Conservation (phyloP, 768 basidiomycete genomes). For the Boletus subparvulus region DNA sequence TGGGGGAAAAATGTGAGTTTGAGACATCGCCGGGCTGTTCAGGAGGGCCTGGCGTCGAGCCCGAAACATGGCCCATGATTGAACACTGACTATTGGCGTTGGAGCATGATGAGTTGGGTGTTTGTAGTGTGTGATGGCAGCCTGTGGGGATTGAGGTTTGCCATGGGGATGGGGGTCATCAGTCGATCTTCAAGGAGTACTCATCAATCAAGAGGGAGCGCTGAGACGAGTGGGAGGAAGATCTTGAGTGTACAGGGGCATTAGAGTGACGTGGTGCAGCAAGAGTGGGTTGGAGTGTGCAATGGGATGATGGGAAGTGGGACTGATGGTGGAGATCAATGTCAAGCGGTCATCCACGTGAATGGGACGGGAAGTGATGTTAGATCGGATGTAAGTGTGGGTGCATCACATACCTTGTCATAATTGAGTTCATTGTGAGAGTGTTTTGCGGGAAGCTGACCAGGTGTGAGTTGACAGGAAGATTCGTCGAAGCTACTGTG, state of each 20-base stretch:
- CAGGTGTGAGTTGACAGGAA: slow-evolving; percentile 24
- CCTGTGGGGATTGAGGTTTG: slow-evolving; percentile 30
- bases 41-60: slow-evolving; percentile 26
- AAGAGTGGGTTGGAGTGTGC: slow-evolving; percentile 8
- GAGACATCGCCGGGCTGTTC: slow-evolving; percentile 42
- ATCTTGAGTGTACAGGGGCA: slow-evolving; percentile 19
- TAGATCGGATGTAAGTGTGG: background rate
- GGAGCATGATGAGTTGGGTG: slow-evolving; percentile 22
- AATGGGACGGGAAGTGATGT: slow-evolving; percentile 7
- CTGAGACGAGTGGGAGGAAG: slow-evolving; percentile 36
- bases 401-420: slow-evolving; percentile 11
- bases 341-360: slow-evolving; percentile 8
- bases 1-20: slow-evolving; percentile 69
- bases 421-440: slow-evolving; percentile 39
- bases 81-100: slow-evolving; percentile 10
- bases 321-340: slow-evolving; percentile 27
- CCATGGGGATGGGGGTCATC: slow-evolving; percentile 33
- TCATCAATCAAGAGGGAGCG: slow-evolving; percentile 42
- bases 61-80: slow-evolving; percentile 14
- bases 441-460: slow-evolving; percentile 43
- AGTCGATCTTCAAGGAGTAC: slow-evolving; percentile 43
- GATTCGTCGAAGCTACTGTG: slow-evolving; percentile 42
- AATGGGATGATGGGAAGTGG: slow-evolving; percentile 18
- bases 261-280: slow-evolving; percentile 6
- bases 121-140: slow-evolving; percentile 29